Evolutionary conservation across 2,329 filamentous ascomycete genomes (phyloP).

Genomic region (Xylariaceae sp.): DNA sequence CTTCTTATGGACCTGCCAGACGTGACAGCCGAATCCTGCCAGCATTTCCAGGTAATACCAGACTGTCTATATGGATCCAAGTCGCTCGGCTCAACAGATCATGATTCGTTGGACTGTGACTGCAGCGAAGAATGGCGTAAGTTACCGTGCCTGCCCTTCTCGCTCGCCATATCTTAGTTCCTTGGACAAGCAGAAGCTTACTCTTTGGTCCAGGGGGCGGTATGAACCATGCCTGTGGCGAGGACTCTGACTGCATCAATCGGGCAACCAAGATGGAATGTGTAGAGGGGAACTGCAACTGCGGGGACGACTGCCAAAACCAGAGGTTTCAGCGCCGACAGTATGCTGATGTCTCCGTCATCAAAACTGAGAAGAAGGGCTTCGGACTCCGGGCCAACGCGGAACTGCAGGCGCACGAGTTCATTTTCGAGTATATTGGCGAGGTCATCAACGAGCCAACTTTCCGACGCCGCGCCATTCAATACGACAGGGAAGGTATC

Average conservation of each 20-base stretch:
- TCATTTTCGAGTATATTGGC: conserved; percentile 97
- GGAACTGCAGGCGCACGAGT: conserved; percentile 74
- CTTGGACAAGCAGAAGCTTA: conserved; percentile 20
- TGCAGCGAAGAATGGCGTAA: conserved; percentile 93
- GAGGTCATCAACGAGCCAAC: conserved; percentile 93
- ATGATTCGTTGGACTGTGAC: conserved; percentile 88
- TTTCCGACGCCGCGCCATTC: conserved; percentile 83
- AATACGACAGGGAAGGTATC: conserved; percentile 94
- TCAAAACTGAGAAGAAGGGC: conserved; percentile 97
- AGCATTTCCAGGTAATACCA: conserved; percentile 73
- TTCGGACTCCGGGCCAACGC: conserved; percentile 81
- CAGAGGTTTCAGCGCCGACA: conserved; percentile 88
- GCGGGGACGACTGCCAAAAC: conserved; percentile 83
- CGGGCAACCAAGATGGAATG: conserved; percentile 98
- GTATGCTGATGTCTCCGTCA: conserved; percentile 87
- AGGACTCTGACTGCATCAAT: conserved; percentile 98
- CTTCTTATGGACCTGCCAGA: conserved; percentile 74
- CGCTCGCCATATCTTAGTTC: conserved; percentile 11
- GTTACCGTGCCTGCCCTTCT: conserved; percentile 40
- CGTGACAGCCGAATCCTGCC: conserved; percentile 68
- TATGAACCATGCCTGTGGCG: conserved; percentile 80
- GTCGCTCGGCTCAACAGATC: conserved; percentile 83
- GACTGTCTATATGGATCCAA: conserved; percentile 90
- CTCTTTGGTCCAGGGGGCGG: conserved; percentile 43
- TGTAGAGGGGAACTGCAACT: conserved; percentile 73